Conservation (phyloP, 257 asterid genomes). For the Solanum acaule region DNA sequence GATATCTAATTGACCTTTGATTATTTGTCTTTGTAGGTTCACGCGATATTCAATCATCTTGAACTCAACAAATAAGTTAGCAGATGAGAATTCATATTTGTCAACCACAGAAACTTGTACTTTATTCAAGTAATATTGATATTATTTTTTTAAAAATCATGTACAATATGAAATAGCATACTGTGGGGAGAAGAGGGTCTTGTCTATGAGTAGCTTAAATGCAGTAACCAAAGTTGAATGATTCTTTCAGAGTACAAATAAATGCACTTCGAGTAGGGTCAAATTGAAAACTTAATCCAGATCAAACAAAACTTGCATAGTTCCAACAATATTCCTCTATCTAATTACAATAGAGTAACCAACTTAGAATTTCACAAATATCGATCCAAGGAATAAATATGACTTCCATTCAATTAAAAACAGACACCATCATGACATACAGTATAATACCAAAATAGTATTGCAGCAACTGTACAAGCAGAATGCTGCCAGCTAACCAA, state of each 20-base stretch:
- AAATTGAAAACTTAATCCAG: neutral
- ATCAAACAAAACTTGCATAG: neutral
- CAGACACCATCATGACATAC: neutral
- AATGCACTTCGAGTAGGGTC: neutral
- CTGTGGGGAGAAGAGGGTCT: neutral
- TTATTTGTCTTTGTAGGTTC: neutral
- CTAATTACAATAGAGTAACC: neutral
- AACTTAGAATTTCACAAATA: neutral
- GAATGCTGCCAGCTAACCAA: neutral
- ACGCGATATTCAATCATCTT: neutral
- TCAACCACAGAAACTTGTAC: neutral
- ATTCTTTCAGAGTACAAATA: neutral
- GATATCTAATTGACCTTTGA: neutral
- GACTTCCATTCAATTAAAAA: neutral
- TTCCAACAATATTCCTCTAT: neutral
- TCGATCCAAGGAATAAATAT: neutral
- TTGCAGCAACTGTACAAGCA: neutral
- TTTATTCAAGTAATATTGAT: neutral
- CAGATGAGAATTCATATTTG: neutral
- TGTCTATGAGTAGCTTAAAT: neutral
- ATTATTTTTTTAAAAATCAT: neutral
- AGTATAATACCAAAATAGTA: neutral
- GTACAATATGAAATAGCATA: neutral
- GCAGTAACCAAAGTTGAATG: neutral
- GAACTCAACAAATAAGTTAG: neutral